Evolutionary conservation across 78 protist genomes (phyloP).

Genomic region (Emiliania huxleyi): DNA sequence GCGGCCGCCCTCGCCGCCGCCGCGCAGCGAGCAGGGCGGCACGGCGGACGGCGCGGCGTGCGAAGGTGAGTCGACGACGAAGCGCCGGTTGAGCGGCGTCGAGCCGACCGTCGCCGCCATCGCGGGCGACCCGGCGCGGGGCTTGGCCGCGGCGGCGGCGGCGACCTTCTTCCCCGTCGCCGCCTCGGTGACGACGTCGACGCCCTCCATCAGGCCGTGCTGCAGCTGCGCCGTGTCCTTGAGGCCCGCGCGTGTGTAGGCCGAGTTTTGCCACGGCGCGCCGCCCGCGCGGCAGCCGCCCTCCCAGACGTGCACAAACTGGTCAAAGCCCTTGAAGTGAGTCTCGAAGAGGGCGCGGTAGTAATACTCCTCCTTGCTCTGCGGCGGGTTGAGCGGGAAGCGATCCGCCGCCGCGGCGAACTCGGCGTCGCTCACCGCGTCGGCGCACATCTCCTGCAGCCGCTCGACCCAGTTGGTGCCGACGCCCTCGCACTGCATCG

Average conservation of each 20-base stretch:
- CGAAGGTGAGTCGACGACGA: too few species aligned
- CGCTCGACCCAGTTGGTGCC: conserved; percentile 39
- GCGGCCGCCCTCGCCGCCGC: too few species aligned
- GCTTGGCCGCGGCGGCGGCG: too few species aligned
- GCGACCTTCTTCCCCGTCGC: too few species aligned
- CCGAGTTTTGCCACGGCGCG: not conserved
- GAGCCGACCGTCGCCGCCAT: too few species aligned
- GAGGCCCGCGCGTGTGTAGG: conserved; percentile 2
- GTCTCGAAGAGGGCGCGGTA: conserved; percentile 26
- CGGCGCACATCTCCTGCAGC: conserved; percentile 21
- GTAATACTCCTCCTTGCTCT: conserved; percentile 49
- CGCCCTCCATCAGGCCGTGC: not conserved
- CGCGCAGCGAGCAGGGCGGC: too few species aligned
- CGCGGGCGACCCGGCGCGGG: too few species aligned
- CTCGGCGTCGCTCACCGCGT: conserved; percentile 5
- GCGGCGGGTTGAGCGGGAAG: conserved; percentile 44
- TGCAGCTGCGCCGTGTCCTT: not conserved
- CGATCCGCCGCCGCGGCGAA: not conserved
- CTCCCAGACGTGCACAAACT: not conserved
- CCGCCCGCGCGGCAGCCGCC: conserved; percentile 24
- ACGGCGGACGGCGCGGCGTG: too few species aligned
- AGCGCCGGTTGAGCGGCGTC: too few species aligned
- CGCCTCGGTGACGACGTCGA: too few species aligned
- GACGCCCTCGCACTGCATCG: conserved; percentile 49
- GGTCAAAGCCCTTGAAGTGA: not conserved